Conservation (phyloP, 1,284 basidiomycete species). For the Cronartium quercuum region DNA sequence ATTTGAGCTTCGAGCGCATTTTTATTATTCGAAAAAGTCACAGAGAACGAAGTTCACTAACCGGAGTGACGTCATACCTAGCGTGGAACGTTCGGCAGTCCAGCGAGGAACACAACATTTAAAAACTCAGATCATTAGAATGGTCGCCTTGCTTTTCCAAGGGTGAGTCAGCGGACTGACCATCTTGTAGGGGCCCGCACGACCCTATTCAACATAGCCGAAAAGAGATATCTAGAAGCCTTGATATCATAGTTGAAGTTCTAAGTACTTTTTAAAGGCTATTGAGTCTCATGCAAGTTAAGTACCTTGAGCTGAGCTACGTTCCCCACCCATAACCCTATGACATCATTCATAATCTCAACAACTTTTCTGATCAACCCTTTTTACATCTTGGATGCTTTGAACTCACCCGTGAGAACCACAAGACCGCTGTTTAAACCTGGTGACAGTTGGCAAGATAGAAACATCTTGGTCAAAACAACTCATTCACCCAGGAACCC, state of each 20-base stretch:
- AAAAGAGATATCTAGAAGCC: conserved; percentile 33
- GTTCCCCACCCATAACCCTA: conserved; percentile 34
- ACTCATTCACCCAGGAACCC: neutral
- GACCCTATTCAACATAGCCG: conserved; percentile 53
- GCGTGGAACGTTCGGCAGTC: neutral
- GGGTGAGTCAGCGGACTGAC: neutral
- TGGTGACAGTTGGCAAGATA: neutral
- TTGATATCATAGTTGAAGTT: neutral
- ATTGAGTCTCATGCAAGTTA: too few relatives aligned
- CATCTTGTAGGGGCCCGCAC: conserved; percentile 45
- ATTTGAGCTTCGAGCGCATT: neutral
- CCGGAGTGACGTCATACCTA: conserved; percentile 38
- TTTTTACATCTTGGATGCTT: neutral
- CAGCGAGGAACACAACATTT: neutral
- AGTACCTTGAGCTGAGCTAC: neutral
- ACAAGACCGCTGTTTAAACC: conserved; percentile 20
- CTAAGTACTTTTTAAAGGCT: too few relatives aligned
- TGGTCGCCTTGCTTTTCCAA: neutral
- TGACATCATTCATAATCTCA: neutral
- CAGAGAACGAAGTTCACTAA: neutral
- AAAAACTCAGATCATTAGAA: neutral
- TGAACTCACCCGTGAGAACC: conserved; percentile 20
- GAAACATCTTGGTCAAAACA: neutral
- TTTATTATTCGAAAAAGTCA: neutral
- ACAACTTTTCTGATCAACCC: neutral